Conservation (phyloP, 2,329 filamentous ascomycete species). For the Cadophora malorum region DNA sequence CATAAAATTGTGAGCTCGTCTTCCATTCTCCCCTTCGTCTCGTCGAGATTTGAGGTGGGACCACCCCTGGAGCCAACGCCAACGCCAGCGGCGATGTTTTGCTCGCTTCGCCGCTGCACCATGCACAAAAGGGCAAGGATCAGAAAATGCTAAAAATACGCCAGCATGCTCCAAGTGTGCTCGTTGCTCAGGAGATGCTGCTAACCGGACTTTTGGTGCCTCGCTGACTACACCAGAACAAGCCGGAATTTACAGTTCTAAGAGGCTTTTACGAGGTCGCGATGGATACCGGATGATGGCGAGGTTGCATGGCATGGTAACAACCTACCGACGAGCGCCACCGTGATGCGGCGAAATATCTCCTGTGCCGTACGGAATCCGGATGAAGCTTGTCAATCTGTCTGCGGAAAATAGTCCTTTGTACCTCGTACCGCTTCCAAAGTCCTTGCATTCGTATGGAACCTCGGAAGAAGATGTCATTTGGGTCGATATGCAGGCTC, state of each 20-base stretch:
- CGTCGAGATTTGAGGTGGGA: conserved; percentile 19
- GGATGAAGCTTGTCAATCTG: background rate
- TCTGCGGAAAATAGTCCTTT: background rate
- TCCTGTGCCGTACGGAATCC: background rate
- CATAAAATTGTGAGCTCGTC: conserved; percentile 11
- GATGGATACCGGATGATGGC: conserved; percentile 13
- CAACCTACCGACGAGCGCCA: background rate
- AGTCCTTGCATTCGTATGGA: conserved; percentile 8
- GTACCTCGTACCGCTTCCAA: conserved; percentile 7
- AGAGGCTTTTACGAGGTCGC: conserved; percentile 7
- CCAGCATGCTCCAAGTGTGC: background rate
- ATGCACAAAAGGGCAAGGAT: conserved; percentile 16
- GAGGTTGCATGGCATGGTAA: conserved; percentile 7
- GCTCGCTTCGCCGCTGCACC: conserved; percentile 4
- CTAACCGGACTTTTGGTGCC: background rate
- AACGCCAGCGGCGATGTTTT: conserved; percentile 16
- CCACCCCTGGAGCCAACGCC: conserved; percentile 12
- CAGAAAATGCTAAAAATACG: conserved; percentile 27
- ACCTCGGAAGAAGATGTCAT: conserved; percentile 11
- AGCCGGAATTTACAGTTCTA: background rate
- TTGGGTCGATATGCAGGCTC: conserved; percentile 1
- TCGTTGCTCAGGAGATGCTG: conserved; percentile 9
- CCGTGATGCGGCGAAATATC: conserved; percentile 2
- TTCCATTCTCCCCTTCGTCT: conserved; percentile 1
- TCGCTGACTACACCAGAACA: conserved; percentile 1